Conservation (phyloP, 1,284 basidiomycete species). For the Cryptococcus hybrid region DNA sequence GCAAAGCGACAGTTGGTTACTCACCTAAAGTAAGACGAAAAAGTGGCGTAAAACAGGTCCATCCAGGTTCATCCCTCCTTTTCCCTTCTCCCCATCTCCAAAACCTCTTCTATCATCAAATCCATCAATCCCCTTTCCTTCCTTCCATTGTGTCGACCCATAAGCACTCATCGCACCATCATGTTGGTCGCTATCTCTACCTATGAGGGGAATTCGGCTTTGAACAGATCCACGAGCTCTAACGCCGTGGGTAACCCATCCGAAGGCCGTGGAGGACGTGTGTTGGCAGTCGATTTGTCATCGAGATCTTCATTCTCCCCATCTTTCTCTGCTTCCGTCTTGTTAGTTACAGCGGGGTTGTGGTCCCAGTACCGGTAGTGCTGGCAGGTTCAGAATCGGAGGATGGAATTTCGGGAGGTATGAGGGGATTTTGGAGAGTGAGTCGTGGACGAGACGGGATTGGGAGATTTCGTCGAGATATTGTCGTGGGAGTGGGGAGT, state of each 20-base stretch:
- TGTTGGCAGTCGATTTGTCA: conserved; percentile 63
- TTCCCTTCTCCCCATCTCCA: conserved; percentile 51
- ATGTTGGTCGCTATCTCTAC: too few species aligned
- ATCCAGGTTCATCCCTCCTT: conserved; percentile 60
- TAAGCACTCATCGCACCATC: conserved; percentile 44
- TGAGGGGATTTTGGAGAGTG: conserved; percentile 59
- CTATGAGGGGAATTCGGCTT: conserved; percentile 24
- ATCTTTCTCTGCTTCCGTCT: conserved; percentile 50
- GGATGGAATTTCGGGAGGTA: conserved; percentile 5
- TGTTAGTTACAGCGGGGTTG: conserved; percentile 55
- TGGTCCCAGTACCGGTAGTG: conserved; percentile 61
- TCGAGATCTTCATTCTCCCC: conserved; percentile 62
- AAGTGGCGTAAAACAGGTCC: conserved; percentile 48
- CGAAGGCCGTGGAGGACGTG: conserved; percentile 59
- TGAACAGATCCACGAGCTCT: conserved; percentile 62
- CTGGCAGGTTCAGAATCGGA: conserved; percentile 50
- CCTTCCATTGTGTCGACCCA: conserved; percentile 59
- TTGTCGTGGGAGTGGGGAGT: conserved; percentile 57
- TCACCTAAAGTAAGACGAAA: conserved; percentile 78
- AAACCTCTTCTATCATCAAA: conserved; percentile 57
- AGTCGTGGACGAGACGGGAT: conserved; percentile 79
- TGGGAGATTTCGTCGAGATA: conserved; percentile 59
- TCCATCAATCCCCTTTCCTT: conserved; percentile 29
- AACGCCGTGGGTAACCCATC: conserved; percentile 71
- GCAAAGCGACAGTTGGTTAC: conserved; percentile 5